These are phyloP conservation scores for Phytophthora sp. DNA, from an alignment of 352 stramenopile species.

Conservation along the genomic window DNA sequence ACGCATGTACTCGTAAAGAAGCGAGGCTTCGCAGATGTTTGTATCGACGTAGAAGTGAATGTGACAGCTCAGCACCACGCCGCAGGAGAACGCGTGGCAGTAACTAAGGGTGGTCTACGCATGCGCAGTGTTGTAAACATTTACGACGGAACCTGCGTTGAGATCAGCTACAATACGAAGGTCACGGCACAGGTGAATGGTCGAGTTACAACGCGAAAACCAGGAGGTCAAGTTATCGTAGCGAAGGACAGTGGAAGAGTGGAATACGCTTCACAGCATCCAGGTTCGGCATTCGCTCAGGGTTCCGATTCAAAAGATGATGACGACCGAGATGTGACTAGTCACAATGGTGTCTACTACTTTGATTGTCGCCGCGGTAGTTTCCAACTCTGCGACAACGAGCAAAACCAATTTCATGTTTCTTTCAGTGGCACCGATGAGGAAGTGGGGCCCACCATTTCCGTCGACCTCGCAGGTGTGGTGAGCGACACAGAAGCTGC, in stretches of 20 bases:
- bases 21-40: conserved; percentile 60
- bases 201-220: conserved; percentile 55
- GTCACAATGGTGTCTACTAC: conserved; percentile 73
- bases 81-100: conserved; percentile 56
- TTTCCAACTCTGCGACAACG: conserved; percentile 70
- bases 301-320: conserved; percentile 41
- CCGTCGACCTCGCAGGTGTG: conserved; percentile 65
- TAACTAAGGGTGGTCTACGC: conserved; percentile 76
- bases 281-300: background rate
- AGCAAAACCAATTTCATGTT: conserved; percentile 73
- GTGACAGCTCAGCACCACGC: conserved; percentile 61
- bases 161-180: conserved; percentile 80
- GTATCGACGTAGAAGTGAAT: conserved; percentile 76
- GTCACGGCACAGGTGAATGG: conserved; percentile 80
- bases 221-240: conserved; percentile 49
- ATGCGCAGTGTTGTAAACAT: conserved; percentile 54
- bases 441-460: conserved; percentile 26
- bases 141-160: conserved; percentile 63
- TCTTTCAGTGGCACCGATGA: conserved; percentile 41
- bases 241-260: conserved; percentile 77
- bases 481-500: conserved; percentile 54
- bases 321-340: conserved; percentile 64
- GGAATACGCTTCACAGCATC: conserved; percentile 43
- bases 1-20: conserved; percentile 69
- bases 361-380: conserved; percentile 61